Evolutionary conservation across 306 rosid genomes (phyloP), one percentile per base, ranked within the genome.

Genomic region (Corylus americana): DNA sequence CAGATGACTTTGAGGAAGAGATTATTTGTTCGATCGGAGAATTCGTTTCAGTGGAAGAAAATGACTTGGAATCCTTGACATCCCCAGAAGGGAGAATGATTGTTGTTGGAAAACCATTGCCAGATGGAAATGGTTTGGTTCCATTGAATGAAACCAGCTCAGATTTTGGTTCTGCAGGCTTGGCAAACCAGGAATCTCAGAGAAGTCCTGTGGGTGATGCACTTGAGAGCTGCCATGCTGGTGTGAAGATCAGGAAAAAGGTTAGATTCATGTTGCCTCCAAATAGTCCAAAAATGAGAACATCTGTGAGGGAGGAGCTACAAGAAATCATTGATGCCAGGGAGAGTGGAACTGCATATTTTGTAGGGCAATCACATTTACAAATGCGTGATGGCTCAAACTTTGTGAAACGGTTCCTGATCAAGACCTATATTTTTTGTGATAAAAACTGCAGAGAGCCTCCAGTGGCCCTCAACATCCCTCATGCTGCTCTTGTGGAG

Each of bases 401-500:
- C 85, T 71, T 86, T 48, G 58, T 89, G 8, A 91, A 93, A 88
- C 82, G 83, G 22, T 87, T 91, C 83, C 74, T 93, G 48, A 89
- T 93, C 59, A 85, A 83, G 89, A 80, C 74, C 0, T 93, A 88
- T 44, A 83, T 85, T 16, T 83, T 93, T 61, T 81, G 86, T 42
- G 94, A 93, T 47, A 91, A 84, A 70, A 93, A 93, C 74, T 80
- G 91, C 61, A 74, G 97, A 25, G 87, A 91, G 74, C 81, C 92
- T 76, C 90, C 89, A 0, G 91, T 89, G 4, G 97, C 91, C 31
- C 86, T 93, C 7, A 88, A 85, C 64, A 88, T 91, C 72, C 97
- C 96, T 87, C 96, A 88, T 80, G 96, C 96, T 78, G 97, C 97
- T 68, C 93, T 92, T 62, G 92, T 92, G 31, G 85, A 92, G 87